Percentiles rank a stretch among this genome's conserved stretches.
These are phyloP conservation scores for Dendrobium nobile DNA, from an alignment of 106 monocot genomes.

Conservation along the genomic window DNA sequence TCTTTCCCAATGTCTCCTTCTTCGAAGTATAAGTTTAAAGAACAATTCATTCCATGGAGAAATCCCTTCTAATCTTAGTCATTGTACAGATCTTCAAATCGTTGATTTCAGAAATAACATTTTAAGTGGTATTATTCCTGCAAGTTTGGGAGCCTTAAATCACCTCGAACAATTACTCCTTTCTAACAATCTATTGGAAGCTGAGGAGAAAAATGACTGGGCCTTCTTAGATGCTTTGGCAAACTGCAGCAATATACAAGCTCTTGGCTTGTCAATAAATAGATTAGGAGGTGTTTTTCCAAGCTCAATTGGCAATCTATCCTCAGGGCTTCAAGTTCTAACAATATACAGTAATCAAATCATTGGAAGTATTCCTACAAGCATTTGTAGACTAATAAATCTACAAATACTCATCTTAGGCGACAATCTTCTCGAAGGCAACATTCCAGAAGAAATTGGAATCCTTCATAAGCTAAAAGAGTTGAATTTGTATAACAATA, in stretches of 20 bases:
- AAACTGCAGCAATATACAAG: conserved; percentile 16
- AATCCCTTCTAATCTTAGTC: conserved; percentile 22
- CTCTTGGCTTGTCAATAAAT: not conserved
- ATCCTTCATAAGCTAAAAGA: not conserved
- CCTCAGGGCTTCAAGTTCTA: conserved; percentile 1
- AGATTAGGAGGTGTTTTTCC: conserved; percentile 13
- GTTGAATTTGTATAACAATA: conserved; percentile 1
- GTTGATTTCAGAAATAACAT: conserved; percentile 13
- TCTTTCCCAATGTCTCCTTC: not conserved
- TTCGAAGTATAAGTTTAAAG: conserved; percentile 4
- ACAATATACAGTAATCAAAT: conserved; percentile 12
- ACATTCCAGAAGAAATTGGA: conserved; percentile 12
- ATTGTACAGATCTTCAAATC: not conserved
- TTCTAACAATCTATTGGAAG: conserved; percentile 13
- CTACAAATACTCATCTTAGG: not conserved
- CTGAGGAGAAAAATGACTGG: conserved; percentile 19
- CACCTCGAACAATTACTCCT: conserved; percentile 6
- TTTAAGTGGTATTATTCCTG: conserved; percentile 22
- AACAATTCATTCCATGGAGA: conserved; percentile 17
- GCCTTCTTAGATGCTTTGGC: conserved; percentile 16
- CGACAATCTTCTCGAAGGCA: conserved; percentile 4
- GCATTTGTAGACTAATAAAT: conserved; percentile 15
- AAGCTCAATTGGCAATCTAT: conserved; percentile 14
- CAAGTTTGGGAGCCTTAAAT: conserved; percentile 13
- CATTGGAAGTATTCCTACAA: conserved; percentile 15